Conservation (phyloP, 108 stramenopile species). For the Pseudonitzschia multiseries region DNA sequence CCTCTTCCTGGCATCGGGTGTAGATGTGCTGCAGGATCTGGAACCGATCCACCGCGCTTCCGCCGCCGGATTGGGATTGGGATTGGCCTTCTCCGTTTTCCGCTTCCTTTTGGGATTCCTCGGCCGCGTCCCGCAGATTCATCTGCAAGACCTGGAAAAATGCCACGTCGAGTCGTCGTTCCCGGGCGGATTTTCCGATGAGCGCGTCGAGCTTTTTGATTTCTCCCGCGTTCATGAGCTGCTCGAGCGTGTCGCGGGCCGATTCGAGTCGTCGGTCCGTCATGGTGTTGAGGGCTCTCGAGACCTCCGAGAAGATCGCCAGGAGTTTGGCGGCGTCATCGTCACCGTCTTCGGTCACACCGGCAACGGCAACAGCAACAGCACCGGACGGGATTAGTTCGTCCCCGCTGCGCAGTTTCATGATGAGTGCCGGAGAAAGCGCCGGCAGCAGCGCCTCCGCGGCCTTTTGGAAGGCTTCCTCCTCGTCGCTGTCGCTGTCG, state of each 20-base stretch:
- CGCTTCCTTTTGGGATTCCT: slow-evolving; percentile 29
- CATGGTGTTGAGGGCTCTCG: slow-evolving; percentile 48
- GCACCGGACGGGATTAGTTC: neutral
- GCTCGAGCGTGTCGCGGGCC: slow-evolving; percentile 55
- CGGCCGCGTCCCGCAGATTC: slow-evolving; percentile 72
- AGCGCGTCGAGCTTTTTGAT: slow-evolving; percentile 78
- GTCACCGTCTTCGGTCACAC: too few species aligned
- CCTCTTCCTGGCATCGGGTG: slow-evolving; percentile 86
- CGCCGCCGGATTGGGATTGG: too few species aligned
- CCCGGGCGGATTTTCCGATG: slow-evolving; percentile 75
- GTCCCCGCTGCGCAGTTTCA: slow-evolving; percentile 38
- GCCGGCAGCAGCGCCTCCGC: slow-evolving; percentile 36
- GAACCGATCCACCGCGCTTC: slow-evolving; percentile 43
- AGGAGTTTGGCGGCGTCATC: slow-evolving; percentile 2
- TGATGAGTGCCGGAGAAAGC: slow-evolving; percentile 36
- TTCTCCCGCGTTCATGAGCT: slow-evolving; percentile 71
- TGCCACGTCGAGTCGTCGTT: slow-evolving; percentile 74
- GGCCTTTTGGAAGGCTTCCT: slow-evolving; percentile 20
- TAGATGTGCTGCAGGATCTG: slow-evolving; percentile 84
- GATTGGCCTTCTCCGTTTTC: too few species aligned
- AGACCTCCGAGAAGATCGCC: slow-evolving; percentile 37
- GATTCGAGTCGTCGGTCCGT: slow-evolving; percentile 52
- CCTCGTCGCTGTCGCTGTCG: slow-evolving; percentile 9
- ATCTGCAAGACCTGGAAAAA: slow-evolving; percentile 80
- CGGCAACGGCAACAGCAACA: neutral